Percentiles rank a stretch among this genome's conserved stretches.
Conservation (phyloP, 192 early-diverging fungal species). For the Podila horticola region DNA sequence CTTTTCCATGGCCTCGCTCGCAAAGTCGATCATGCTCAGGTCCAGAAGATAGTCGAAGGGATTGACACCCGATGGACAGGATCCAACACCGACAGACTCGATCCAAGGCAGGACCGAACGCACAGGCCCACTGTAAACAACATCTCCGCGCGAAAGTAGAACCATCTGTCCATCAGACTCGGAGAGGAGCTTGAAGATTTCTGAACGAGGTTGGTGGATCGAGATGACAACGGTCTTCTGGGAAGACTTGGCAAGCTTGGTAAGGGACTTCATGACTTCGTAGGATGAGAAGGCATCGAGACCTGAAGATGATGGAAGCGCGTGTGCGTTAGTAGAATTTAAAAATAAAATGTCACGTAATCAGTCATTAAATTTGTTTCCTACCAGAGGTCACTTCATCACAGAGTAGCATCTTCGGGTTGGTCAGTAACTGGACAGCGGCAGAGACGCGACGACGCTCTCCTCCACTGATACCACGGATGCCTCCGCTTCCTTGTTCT, state of each 20-base stretch:
- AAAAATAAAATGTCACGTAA: background rate
- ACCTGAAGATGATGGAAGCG: conserved; percentile 12
- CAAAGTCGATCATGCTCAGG: conserved; percentile 47
- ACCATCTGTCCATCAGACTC: conserved; percentile 51
- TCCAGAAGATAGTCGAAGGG: conserved; percentile 49
- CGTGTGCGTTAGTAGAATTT: too few relatives aligned
- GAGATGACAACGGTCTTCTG: conserved; percentile 82
- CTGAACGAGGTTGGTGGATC: conserved; percentile 90
- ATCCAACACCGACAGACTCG: conserved; percentile 23
- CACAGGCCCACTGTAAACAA: conserved; percentile 45
- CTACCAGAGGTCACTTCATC: conserved; percentile 80
- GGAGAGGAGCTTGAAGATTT: conserved; percentile 78
- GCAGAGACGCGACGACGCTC: conserved; percentile 80
- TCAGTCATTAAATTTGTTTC: conserved; percentile 4
- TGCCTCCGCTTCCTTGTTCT: conserved; percentile 49
- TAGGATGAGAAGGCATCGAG: conserved; percentile 47
- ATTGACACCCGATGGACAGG: conserved; percentile 40
- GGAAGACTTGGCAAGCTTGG: conserved; percentile 37
- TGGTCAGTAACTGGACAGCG: conserved; percentile 75
- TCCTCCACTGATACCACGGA: conserved; percentile 79
- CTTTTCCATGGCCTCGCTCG: conserved; percentile 46
- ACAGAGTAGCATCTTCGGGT: conserved; percentile 74
- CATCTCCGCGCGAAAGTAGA: conserved; percentile 39
- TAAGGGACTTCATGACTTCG: conserved; percentile 51
- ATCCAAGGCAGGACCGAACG: conserved; percentile 43